A percentile compares a stretch with the other conserved stretches of the same genome.
phyloP scores from a whole-genome alignment of 768 basidiomycete genomes.

The Asterophora parasitica region DNA sequence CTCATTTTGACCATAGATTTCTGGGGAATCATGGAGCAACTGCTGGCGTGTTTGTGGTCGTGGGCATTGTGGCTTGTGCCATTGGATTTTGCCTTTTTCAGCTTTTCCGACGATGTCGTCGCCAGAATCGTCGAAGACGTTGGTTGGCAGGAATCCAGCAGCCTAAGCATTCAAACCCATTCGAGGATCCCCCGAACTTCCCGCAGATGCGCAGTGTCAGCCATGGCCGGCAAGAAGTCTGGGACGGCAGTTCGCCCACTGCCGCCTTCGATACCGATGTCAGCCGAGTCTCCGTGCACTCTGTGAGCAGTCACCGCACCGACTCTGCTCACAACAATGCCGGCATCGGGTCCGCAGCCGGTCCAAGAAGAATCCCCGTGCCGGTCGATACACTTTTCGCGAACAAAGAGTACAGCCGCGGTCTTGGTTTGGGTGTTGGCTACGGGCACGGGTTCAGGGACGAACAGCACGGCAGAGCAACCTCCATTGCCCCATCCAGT shows the following conservation, averaged over 20 bases:
- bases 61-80: conserved; percentile 51
- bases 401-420: neutral
- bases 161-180: conserved; percentile 29
- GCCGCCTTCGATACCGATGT: neutral
- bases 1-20: conserved; percentile 36
- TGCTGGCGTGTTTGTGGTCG: conserved; percentile 67
- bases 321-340: neutral
- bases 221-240: neutral
- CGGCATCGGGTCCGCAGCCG: neutral
- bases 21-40: conserved; percentile 65
- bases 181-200: conserved; percentile 24
- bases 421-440: conserved; percentile 4
- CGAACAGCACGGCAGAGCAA: conserved; percentile 17
- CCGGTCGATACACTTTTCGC: conserved; percentile 1
- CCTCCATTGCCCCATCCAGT: conserved; percentile 37
- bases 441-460: conserved; percentile 10
- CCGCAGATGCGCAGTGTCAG: conserved; percentile 16
- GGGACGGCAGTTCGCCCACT: conserved; percentile 2
- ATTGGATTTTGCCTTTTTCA: conserved; percentile 41
- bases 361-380: conserved; percentile 4
- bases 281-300: conserved; percentile 1
- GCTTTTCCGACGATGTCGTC: conserved; percentile 37
- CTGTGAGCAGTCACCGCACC: neutral
- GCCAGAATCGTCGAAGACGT: conserved; percentile 28
- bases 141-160: conserved; percentile 35